Evolutionary conservation across 495 filamentous ascomycete species (phyloP), one percentile per base, ranked within the genome.

Genomic region (Tuber brumale): DNA sequence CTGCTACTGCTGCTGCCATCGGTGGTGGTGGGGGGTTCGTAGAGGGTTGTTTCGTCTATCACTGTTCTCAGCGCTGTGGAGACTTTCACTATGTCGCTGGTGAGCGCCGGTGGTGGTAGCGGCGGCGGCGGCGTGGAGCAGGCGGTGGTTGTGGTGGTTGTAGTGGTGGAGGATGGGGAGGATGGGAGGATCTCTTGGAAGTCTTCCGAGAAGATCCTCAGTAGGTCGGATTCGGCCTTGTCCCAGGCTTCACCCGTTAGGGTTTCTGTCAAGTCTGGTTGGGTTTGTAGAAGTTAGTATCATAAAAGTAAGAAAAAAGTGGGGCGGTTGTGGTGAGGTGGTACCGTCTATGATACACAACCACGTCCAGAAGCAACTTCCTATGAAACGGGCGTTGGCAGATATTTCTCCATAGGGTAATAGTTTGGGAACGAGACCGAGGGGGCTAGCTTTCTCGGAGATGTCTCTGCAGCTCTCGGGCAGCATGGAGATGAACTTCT

Each of bases 331-430:
- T 39, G 19, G 66, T 45, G 21, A 21, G 27, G 39, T 42, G 71
- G 75, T 77, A 83, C 81, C 82, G 75, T 83, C 82, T 3, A 81
- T 75, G 69, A 83, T 76, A n/a, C 82, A 83, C 1, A 83, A 23
- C 82, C 82, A 83, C 45, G 80, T 81, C 82, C 82, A 83, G 74
- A 83, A 83, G 31, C 79, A 83, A 42, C 76, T 76, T 21, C 74
- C 81, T 75, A 83, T 72, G 73, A 80, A 82, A 71, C 81, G 75
- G 27, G 81, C 82, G 42, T 80, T 72, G 45, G 70, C 72, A 10
- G 70, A 45, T 39, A 83, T 76, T 18, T 80, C 75, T 27, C 79
- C 81, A 43, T 81, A 66, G 4, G 82, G 82, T 27, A 83, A 76
- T 39, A 83, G 61, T 46, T 72, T 82, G 19, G 81, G 77, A 27